These are phyloP conservation scores for Clonostachys chloroleuca DNA, from an alignment of 2,329 filamentous ascomycete species.

Conservation along the genomic window DNA sequence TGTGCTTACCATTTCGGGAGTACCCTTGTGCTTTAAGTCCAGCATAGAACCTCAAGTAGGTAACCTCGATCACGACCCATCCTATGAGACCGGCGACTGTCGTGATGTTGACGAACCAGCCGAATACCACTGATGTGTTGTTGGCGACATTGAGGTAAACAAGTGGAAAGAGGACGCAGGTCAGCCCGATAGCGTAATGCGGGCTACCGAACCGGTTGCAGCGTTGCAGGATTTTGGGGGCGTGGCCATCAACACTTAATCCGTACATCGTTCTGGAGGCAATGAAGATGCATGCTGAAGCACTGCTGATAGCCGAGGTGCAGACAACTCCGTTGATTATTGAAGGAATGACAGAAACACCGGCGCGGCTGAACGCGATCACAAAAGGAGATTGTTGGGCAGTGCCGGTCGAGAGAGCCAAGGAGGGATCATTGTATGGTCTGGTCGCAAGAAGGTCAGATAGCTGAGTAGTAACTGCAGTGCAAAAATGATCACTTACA, in stretches of 20 bases:
- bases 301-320: conserved; percentile 30
- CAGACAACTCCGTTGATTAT: conserved; percentile 75
- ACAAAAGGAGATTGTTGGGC: conserved; percentile 65
- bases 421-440: conserved; percentile 60
- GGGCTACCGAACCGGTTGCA: conserved; percentile 73
- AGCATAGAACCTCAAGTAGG: conserved; percentile 32
- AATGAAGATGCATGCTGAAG: conserved; percentile 65
- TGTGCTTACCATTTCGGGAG: too few species aligned
- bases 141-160: conserved; percentile 63
- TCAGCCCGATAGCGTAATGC: conserved; percentile 51
- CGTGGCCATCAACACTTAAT: conserved; percentile 66
- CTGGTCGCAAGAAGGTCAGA: conserved; percentile 40
- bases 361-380: conserved; percentile 63
- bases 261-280: conserved; percentile 70
- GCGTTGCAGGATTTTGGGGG: conserved; percentile 65
- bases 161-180: conserved; percentile 59
- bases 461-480: conserved; percentile 17
- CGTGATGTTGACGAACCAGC: conserved; percentile 63
- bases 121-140: conserved; percentile 52
- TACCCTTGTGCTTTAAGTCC: too few species aligned
- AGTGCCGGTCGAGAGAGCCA: conserved; percentile 51
- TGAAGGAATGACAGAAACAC: conserved; percentile 57
- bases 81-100: conserved; percentile 64
- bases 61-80: conserved; percentile 65
- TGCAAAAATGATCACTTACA: conserved; percentile 29